Conservation (phyloP, 1,284 basidiomycete species). For the Fomitopsis palustris region DNA sequence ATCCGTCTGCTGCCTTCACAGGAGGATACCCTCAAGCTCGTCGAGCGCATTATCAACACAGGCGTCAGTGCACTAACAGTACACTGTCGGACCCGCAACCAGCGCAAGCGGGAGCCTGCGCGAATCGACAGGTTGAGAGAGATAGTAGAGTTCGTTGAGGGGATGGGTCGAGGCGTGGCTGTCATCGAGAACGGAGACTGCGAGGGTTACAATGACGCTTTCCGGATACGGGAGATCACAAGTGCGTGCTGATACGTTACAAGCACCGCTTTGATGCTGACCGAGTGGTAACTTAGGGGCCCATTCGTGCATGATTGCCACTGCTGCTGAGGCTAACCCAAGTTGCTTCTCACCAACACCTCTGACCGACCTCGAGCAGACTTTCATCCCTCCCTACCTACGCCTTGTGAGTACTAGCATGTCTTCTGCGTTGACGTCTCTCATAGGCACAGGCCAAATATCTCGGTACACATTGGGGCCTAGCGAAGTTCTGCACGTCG, state of each 20-base stretch:
- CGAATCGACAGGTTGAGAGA: conserved; percentile 78
- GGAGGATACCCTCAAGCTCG: conserved; percentile 84
- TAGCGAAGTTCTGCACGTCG: conserved; percentile 90
- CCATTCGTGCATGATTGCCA: conserved; percentile 95
- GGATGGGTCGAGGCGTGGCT: conserved; percentile 70
- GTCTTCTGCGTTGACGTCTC: neutral
- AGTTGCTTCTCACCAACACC: conserved; percentile 79
- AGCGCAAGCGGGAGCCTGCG: conserved; percentile 85
- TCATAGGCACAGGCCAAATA: conserved; percentile 48
- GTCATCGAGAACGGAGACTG: conserved; percentile 97
- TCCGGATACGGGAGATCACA: conserved; percentile 70
- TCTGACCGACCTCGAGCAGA: conserved; percentile 64
- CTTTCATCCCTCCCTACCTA: conserved; percentile 75
- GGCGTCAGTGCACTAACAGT: conserved; percentile 91
- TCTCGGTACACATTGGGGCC: conserved; percentile 75
- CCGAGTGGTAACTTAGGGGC: conserved; percentile 50
- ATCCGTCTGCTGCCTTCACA: conserved; percentile 88
- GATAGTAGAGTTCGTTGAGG: conserved; percentile 79
- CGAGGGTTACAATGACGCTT: conserved; percentile 74
- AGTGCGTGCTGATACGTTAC: conserved; percentile 40
- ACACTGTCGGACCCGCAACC: conserved; percentile 92
- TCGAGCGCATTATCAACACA: conserved; percentile 82
- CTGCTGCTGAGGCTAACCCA: conserved; percentile 91
- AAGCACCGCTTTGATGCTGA: neutral
- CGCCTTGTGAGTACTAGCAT: conserved; percentile 56